A percentile compares a stretch with the other conserved stretches of the same genome.
phyloP scores from a whole-genome alignment of 768 basidiomycete genomes.

The Boletus sp. region DNA sequence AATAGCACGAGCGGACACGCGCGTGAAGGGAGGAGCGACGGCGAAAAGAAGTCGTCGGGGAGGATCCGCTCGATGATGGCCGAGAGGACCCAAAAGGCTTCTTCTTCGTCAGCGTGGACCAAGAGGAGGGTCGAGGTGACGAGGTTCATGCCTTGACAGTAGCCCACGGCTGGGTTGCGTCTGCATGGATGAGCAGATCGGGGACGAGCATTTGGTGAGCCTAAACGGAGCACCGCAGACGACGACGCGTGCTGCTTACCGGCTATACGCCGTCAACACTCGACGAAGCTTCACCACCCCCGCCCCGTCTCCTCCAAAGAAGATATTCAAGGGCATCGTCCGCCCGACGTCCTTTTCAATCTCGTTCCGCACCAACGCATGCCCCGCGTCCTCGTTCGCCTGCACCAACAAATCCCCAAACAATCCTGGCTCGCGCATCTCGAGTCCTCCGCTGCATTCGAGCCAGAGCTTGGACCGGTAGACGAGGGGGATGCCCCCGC shows the following conservation, averaged over 20 bases:
- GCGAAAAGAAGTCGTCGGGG: conserved; percentile 92
- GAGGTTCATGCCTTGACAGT: conserved; percentile 95
- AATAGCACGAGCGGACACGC: conserved; percentile 90
- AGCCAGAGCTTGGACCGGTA: conserved; percentile 89
- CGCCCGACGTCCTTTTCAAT: conserved; percentile 95
- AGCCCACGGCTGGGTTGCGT: conserved; percentile 89
- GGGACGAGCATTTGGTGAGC: not conserved
- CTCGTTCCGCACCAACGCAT: conserved; percentile 58
- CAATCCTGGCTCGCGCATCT: conserved; percentile 87
- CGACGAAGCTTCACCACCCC: conserved; percentile 90
- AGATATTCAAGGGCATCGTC: conserved; percentile 92
- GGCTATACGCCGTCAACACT: conserved; percentile 88
- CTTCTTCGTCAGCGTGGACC: conserved; percentile 92
- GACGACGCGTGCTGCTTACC: conserved; percentile 50
- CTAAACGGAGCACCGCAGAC: not conserved
- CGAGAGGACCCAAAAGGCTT: conserved; percentile 92
- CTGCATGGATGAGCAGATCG: conserved; percentile 36
- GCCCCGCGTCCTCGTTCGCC: conserved; percentile 39
- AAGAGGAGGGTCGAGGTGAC: conserved; percentile 92
- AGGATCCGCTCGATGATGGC: conserved; percentile 87
- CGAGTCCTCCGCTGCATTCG: conserved; percentile 91
- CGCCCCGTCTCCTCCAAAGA: conserved; percentile 95
- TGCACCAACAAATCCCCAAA: conserved; percentile 80
- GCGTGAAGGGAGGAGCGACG: conserved; percentile 85
- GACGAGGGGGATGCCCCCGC: conserved; percentile 81